These are phyloP conservation scores for Mycena alexandri DNA, from an alignment of 768 basidiomycete species.

Conservation along the genomic window DNA sequence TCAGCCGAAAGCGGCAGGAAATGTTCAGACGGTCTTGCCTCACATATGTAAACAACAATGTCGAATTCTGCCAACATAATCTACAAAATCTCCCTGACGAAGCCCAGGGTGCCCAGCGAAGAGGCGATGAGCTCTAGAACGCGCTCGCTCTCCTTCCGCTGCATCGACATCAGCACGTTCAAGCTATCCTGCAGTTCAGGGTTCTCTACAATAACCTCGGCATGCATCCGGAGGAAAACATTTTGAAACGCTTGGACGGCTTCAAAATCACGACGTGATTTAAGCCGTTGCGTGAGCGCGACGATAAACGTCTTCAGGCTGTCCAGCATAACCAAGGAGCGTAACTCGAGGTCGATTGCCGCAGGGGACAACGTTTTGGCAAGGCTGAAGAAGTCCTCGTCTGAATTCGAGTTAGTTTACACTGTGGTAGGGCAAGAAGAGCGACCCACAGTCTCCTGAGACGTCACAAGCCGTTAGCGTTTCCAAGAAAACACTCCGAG, in stretches of 20 bases:
- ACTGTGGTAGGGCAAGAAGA: neutral
- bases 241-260: conserved; percentile 90
- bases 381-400: conserved; percentile 86
- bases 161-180: conserved; percentile 70
- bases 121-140: conserved; percentile 81
- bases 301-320: conserved; percentile 77
- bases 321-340: conserved; percentile 76
- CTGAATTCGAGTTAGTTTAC: conserved; percentile 51
- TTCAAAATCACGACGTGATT: conserved; percentile 91
- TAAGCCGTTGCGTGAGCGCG: conserved; percentile 79
- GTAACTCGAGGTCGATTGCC: conserved; percentile 90
- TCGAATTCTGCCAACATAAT: neutral
- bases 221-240: conserved; percentile 88
- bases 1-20: too few species aligned
- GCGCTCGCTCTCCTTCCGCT: conserved; percentile 82
- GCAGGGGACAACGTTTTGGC: conserved; percentile 91
- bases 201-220: conserved; percentile 82
- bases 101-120: conserved; percentile 80
- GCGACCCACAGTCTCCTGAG: conserved; percentile 76
- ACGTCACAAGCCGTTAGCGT: conserved; percentile 68
- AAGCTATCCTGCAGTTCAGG: conserved; percentile 71
- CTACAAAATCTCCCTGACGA: conserved; percentile 78
- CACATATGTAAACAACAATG: conserved; percentile 12
- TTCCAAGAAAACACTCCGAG: conserved; percentile 79
- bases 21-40: neutral